These are phyloP conservation scores for Aegilops bicornis DNA, from an alignment of 176 grass and related monocot species.

Conservation along the genomic window DNA sequence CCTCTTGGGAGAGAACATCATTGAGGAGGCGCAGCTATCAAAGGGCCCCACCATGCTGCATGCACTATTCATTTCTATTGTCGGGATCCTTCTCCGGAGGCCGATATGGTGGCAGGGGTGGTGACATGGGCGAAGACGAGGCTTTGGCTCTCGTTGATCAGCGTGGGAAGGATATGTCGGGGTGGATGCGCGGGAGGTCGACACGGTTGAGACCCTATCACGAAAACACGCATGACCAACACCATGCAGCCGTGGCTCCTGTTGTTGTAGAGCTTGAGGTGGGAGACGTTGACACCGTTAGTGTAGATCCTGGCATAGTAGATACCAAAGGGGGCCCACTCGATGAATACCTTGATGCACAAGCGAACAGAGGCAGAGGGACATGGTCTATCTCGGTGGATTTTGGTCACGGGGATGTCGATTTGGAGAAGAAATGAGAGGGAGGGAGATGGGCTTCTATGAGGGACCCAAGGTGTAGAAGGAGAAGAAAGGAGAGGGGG, in stretches of 20 bases:
- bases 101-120: not conserved
- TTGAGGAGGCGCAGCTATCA: constrained; percentile 11
- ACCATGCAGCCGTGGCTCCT: constrained; percentile 51
- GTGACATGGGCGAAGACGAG: constrained; percentile 26
- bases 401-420: too few relatives aligned
- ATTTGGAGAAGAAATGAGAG: too few relatives aligned
- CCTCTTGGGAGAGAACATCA: constrained; percentile 4
- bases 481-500: too few relatives aligned
- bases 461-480: too few relatives aligned
- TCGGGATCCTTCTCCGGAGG: constrained; percentile 46
- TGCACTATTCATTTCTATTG: not conserved
- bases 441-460: too few relatives aligned
- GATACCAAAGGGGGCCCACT: constrained; percentile 26
- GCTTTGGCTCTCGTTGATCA: constrained; percentile 35
- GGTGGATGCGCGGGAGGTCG: constrained; percentile 23
- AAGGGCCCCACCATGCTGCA: not conserved
- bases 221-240: constrained; percentile 61
- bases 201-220: not conserved
- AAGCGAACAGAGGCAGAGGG: constrained; percentile 41
- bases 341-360: constrained; percentile 54
- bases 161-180: constrained; percentile 47
- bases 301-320: constrained; percentile 38
- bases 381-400: not conserved
- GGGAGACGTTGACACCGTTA: constrained; percentile 51
- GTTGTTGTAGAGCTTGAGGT: constrained; percentile 67